These are phyloP conservation scores for Fusarium virguliforme DNA, from an alignment of 2,329 filamentous ascomycete species.

Conservation along the genomic window DNA sequence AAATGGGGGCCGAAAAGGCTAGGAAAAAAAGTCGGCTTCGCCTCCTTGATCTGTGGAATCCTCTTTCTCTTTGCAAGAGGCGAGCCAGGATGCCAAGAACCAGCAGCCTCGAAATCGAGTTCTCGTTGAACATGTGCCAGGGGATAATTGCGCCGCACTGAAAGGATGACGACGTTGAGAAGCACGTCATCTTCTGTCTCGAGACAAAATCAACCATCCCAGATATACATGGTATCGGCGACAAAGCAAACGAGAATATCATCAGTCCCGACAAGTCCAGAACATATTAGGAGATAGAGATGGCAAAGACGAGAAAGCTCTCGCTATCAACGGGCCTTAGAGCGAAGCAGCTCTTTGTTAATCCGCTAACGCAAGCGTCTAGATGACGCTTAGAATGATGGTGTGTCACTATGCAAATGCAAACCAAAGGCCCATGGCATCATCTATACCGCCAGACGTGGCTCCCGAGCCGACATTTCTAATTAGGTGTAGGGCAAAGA, in stretches of 20 bases:
- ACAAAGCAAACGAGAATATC: conserved; percentile 95
- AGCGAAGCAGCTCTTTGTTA: conserved; percentile 86
- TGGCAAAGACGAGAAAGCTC: conserved; percentile 89
- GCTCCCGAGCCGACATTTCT: conserved; percentile 74
- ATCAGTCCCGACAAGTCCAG: conserved; percentile 87
- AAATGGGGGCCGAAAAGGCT: conserved; percentile 94
- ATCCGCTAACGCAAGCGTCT: conserved; percentile 88
- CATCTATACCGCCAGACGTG: conserved; percentile 71
- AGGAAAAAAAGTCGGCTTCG: conserved; percentile 84
- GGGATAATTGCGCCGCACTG: conserved; percentile 92
- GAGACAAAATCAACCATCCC: conserved; percentile 94
- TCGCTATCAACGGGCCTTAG: conserved; percentile 89
- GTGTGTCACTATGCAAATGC: conserved; percentile 88
- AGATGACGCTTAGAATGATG: conserved; percentile 83
- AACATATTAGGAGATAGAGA: conserved; percentile 89
- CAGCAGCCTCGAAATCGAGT: conserved; percentile 79
- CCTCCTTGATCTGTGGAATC: conserved; percentile 84
- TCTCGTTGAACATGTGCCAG: conserved; percentile 79
- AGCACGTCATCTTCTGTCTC: conserved; percentile 95
- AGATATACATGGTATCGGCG: conserved; percentile 91
- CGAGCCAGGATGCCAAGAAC: conserved; percentile 83
- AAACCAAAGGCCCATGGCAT: conserved; percentile 86
- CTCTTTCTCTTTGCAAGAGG: conserved; percentile 74
- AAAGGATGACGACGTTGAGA: conserved; percentile 85
- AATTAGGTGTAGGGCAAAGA: conserved; percentile 86